Evolutionary conservation across 2,329 filamentous ascomycete genomes (phyloP), one percentile per base, ranked within the genome.

Genomic region (Apiospora pterosperma): DNA sequence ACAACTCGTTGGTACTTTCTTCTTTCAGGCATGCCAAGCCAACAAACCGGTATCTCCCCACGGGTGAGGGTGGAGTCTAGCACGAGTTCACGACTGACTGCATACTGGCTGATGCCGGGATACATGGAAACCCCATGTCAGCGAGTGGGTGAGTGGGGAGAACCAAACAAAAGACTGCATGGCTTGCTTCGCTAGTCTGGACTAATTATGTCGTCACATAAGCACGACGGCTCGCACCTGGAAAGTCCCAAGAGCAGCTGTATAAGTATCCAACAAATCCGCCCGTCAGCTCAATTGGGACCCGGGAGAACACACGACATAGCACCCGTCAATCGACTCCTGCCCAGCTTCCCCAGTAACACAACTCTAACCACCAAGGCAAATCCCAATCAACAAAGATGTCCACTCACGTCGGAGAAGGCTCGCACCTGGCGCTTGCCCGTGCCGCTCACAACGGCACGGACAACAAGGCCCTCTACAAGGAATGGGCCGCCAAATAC

Each of bases 401-500:
- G 48, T 55, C 48, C 8, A 55, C 48, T 11, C 48, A 28, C 48
- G 34, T 28, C 5, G 48, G 48, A 5, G 48, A 55, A 55, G 48
- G 48, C 16, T 55, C 48, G 3, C 48, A 2, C 10, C 59, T 60
- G 1, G 59, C 36, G 3, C 59, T 11, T 11, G 59, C 59, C 36
- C 59, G 59, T 23, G 59, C 59, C 36, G 41, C 21, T 14, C n/a
- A 39, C 59, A 41, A n/a, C 14, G 34, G 59, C 36, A 38, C 36
- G 1, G 36, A 60, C 59, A 39, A 41, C 59, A 60, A 25, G 21
- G 59, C 67, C n/a, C 69, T 77, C 48, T 79, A 79, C 62, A 74
- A 77, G 41, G 70, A 78, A 36, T 77, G 74, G 77, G 76, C 77
- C 39, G 65, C 72, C 39, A 75, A 70, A 36, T 79, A 77, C 69